Evolutionary conservation across 1,139 yeast genomes (phyloP).

Genomic region (Zygosaccharomyces sapae): DNA sequence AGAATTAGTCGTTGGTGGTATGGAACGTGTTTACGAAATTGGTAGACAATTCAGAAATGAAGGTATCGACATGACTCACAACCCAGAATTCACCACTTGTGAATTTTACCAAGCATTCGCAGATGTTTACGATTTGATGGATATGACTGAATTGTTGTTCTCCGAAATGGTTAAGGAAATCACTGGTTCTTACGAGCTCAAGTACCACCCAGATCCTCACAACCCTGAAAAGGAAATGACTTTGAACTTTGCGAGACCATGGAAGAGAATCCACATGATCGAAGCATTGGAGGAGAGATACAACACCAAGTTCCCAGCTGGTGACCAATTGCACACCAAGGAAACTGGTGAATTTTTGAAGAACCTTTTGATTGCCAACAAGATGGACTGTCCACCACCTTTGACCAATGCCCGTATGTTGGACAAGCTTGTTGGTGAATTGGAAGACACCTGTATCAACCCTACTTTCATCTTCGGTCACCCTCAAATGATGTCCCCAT

Average conservation of each 20-base stretch:
- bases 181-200: conserved; percentile 80
- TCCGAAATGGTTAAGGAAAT: conserved; percentile 97
- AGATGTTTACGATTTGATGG: conserved; percentile 76
- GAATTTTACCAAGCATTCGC: conserved; percentile 87
- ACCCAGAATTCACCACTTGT: conserved; percentile 92
- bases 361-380: conserved; percentile 70
- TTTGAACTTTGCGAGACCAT: conserved; percentile 89
- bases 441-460: conserved; percentile 89
- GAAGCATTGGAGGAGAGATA: conserved; percentile 87
- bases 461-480: conserved; percentile 98
- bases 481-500: conserved; percentile 99
- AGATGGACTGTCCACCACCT: conserved; percentile 92
- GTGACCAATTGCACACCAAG: conserved; percentile 87
- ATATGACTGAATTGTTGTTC: conserved; percentile 87
- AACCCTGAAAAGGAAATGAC: conserved; percentile 73
- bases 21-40: conserved; percentile 97
- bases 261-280: conserved; percentile 98
- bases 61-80: conserved; percentile 92
- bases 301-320: conserved; percentile 89
- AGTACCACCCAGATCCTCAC: conserved; percentile 81
- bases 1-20: conserved; percentile 96
- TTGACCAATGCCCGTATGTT: conserved; percentile 97
- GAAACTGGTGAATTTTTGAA: conserved; percentile 91
- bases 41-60: conserved; percentile 99
- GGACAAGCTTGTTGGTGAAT: conserved; percentile 94